Conservation (phyloP, 306 rosid genomes). For the Trifolium pratense region DNA sequence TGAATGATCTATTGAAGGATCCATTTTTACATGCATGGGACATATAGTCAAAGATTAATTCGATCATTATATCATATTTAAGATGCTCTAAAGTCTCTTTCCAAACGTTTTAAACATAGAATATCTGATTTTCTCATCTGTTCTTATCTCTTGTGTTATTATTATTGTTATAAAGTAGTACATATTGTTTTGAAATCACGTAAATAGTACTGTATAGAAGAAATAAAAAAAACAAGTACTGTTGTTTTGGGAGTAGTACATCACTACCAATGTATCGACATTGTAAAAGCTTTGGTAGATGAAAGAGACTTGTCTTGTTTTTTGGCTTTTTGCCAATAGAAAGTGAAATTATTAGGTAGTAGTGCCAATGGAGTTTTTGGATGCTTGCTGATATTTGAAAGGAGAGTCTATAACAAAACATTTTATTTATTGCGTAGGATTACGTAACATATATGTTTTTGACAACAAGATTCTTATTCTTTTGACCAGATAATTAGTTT, state of each 20-base stretch:
- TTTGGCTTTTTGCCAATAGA: neutral
- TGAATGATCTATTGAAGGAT: too few species aligned
- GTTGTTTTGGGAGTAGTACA: neutral
- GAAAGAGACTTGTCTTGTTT: neutral
- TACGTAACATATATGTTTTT: neutral
- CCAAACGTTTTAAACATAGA: neutral
- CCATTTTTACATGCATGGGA: too few species aligned
- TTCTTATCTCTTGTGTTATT: neutral
- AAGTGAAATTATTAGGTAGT: neutral
- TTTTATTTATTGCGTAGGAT: neutral
- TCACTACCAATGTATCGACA: neutral
- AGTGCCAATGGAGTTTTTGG: neutral
- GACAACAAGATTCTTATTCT: too few species aligned
- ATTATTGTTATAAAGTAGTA: too few species aligned
- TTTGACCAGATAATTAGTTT: too few species aligned
- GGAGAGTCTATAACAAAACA: neutral
- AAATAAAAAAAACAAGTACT: neutral
- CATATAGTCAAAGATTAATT: too few species aligned
- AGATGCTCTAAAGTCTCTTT: neutral
- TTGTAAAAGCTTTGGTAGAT: conserved; percentile 5
- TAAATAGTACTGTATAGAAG: neutral
- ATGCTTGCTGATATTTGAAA: neutral
- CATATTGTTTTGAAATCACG: neutral
- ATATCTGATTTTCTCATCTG: neutral
- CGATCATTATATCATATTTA: too few species aligned